A percentile compares a stretch with the other conserved stretches of the same genome.
Conservation (phyloP, 345 rosid genomes). For the Gossypium arboreum region DNA sequence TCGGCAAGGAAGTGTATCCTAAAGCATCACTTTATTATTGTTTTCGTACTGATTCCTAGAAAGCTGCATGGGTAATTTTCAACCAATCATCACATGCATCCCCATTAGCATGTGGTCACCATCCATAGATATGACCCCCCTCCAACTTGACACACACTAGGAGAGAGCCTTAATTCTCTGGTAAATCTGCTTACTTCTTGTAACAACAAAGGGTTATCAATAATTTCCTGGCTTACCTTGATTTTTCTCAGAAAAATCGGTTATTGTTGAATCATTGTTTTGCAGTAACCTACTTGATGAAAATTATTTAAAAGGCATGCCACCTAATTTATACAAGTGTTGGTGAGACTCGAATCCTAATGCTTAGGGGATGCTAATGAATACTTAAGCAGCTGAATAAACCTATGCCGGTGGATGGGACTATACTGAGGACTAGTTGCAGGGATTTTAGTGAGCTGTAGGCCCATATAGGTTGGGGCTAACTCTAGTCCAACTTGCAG, state of each 20-base stretch:
- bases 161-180: not conserved
- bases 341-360: no score
- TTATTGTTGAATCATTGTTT: no score
- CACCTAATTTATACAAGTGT: no score
- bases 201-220: not conserved
- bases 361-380: no score
- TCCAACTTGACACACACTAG: conserved; percentile 35
- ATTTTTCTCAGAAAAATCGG: no score
- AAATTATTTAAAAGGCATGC: no score
- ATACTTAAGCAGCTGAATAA: no score
- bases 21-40: conserved; percentile 25
- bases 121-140: conserved; percentile 27
- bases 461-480: conserved; percentile 35
- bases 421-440: conserved; percentile 32
- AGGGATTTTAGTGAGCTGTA: conserved; percentile 24
- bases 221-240: not conserved
- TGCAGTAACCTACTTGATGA: no score
- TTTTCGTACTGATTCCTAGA: conserved; percentile 35
- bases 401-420: conserved; percentile 12
- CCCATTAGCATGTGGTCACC: conserved; percentile 34
- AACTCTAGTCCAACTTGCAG: conserved; percentile 3
- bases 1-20: conserved; percentile 19
- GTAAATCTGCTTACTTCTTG: not conserved
- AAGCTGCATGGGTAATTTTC: conserved; percentile 42
- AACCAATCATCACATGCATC: conserved; percentile 52